phyloP scores from a whole-genome alignment of 83 land plant genomes.

The Diphasiastrum complanatum region DNA sequence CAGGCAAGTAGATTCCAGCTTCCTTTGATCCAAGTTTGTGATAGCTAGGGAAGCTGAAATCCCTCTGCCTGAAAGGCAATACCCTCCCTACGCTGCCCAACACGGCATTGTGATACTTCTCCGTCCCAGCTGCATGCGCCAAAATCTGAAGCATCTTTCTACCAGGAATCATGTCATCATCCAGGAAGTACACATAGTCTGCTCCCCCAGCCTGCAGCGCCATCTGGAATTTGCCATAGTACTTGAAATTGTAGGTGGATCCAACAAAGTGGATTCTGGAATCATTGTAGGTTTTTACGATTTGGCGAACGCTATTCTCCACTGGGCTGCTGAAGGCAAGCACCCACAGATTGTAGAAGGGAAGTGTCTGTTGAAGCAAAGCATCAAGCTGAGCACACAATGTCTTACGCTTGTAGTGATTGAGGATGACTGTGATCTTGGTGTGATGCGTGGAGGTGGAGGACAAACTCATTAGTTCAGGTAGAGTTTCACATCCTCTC shows the following conservation, averaged over 20 bases:
- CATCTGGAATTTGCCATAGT: slow-evolving; percentile 95
- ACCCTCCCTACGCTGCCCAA: slow-evolving; percentile 95
- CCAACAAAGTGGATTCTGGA: slow-evolving; percentile 75
- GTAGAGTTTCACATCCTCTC: slow-evolving; percentile 68
- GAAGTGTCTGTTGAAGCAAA: slow-evolving; percentile 70
- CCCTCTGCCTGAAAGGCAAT: slow-evolving; percentile 88
- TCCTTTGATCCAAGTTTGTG: slow-evolving; percentile 81
- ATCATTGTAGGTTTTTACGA: slow-evolving; percentile 79
- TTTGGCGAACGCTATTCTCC: slow-evolving; percentile 45
- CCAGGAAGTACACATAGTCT: slow-evolving; percentile 81
- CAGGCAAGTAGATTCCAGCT: slow-evolving; percentile 94
- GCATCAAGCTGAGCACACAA: slow-evolving; percentile 90
- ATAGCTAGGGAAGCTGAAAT: slow-evolving; percentile 91
- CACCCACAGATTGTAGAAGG: slow-evolving; percentile 91
- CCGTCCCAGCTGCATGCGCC: slow-evolving; percentile 84
- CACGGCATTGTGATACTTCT: slow-evolving; percentile 83
- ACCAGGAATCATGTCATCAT: slow-evolving; percentile 99
- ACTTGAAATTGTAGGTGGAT: slow-evolving; percentile 90
- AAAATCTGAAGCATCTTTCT: slow-evolving; percentile 78
- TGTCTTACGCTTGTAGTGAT: slow-evolving; percentile 93
- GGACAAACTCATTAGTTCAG: slow-evolving; percentile 74
- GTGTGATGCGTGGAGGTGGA: slow-evolving; percentile 48
- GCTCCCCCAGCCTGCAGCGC: slow-evolving; percentile 79
- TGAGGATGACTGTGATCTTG: slow-evolving; percentile 78
- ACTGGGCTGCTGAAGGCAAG: slow-evolving; percentile 90